These are phyloP conservation scores for Acrocalymma vagum DNA, from an alignment of 2,329 filamentous ascomycete species.

Conservation along the genomic window DNA sequence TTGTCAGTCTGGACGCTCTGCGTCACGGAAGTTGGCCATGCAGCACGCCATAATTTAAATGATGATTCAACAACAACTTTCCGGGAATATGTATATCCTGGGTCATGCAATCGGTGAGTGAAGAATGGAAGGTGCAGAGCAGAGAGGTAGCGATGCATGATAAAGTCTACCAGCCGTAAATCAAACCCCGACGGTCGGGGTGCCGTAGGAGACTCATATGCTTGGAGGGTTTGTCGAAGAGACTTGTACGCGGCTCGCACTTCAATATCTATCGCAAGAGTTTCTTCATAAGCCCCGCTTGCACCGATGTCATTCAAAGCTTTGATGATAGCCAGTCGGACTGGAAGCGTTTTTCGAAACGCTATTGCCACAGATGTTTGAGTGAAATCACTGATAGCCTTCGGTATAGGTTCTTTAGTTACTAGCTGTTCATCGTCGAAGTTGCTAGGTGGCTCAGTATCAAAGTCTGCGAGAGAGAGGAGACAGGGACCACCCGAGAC, in stretches of 20 bases:
- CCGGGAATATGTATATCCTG: slow-evolving; percentile 34
- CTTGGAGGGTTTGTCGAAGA: slow-evolving; percentile 25
- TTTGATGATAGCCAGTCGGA: slow-evolving; percentile 46
- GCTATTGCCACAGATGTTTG: slow-evolving; percentile 46
- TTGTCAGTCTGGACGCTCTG: neutral
- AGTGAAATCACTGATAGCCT: slow-evolving; percentile 39
- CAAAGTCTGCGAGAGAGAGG: slow-evolving; percentile 45
- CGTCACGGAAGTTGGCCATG: slow-evolving; percentile 5
- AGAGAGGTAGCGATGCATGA: slow-evolving; percentile 36
- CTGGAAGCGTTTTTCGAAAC: slow-evolving; percentile 46
- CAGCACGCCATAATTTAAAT: slow-evolving; percentile 34
- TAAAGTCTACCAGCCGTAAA: slow-evolving; percentile 30
- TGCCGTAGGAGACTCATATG: slow-evolving; percentile 1
- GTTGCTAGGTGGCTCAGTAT: slow-evolving; percentile 48
- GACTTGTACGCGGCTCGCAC: slow-evolving; percentile 28
- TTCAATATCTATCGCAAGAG: slow-evolving; percentile 31
- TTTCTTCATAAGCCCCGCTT: slow-evolving; percentile 34
- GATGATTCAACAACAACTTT: slow-evolving; percentile 35
- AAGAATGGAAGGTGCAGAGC: slow-evolving; percentile 37
- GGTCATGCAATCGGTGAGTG: slow-evolving; percentile 23
- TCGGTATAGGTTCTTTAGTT: slow-evolving; percentile 31
- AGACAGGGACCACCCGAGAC: slow-evolving; percentile 46
- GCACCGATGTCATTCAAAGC: slow-evolving; percentile 37
- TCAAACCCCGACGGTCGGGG: slow-evolving; percentile 17
- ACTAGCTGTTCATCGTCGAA: slow-evolving; percentile 52